Base-by-base conservation (phyloP, 768 basidiomycete genomes). In the Tricholoma matsutake region DNA sequence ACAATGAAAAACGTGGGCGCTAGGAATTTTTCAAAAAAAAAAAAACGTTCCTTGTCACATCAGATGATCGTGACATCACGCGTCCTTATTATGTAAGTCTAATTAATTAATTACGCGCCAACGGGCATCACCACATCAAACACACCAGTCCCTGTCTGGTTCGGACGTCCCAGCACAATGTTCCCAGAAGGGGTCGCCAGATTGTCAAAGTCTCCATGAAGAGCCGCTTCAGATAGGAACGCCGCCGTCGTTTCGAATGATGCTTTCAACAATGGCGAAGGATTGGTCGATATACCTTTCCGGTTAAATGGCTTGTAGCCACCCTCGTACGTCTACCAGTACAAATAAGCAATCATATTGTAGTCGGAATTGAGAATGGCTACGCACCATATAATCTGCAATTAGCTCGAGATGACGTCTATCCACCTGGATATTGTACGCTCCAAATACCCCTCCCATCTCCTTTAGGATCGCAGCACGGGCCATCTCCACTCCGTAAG, bases 241-340 rank as follows among this genome's bases (percentile, higher is more conserved):
- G 88, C 81, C 1, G 89, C 92, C 0, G 96, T 98, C 4, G 96
- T 98, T 76, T 98, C 97, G 75, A 92, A 99, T 8, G 95, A 97
- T 1, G 97, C 97, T 74, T 98, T 98, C 58, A 98, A 85, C 41
- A 98, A 82, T 7, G 96, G 94, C n/a, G 96, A 98, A 25, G 94
- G 87, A 74, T 93, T 94, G 49, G 89, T 86, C 22, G 92, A 89
- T 60, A 99, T 91, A 57, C 97, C 97, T 64, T 90, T 93, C 49
- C 97, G 89, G 75, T 98, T 99, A 79, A 98, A 99, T 2, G 97
- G 94, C 76, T 93, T 96, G 81, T 96, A 99, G 29, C 91, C 94
- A 31, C 97, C 97, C 58, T 98, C 96, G 72, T 94, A 98, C 0
- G 97, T 98, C 96, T 98, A 57, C 20, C 16, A 20, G n/a, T 37